Evolutionary conservation across 2,329 filamentous ascomycete genomes (phyloP).

Genomic region (Biscogniauxia mediterranea): DNA sequence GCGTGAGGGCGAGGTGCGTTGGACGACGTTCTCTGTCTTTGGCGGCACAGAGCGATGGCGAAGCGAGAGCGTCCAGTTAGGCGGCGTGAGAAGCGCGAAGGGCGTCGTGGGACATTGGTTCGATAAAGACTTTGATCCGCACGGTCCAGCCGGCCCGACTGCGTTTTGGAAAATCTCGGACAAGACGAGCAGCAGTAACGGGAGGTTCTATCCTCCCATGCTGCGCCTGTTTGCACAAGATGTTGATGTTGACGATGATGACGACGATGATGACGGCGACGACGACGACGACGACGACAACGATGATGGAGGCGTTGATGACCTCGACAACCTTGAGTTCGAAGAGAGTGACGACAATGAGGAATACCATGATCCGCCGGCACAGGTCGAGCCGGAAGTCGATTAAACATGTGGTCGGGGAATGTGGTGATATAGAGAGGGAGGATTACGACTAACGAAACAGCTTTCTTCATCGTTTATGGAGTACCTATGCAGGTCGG

Average conservation of each 20-base stretch:
- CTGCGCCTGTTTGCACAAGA: neutral
- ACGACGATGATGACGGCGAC: neutral
- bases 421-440: neutral
- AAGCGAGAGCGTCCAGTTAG: slow-evolving; percentile 74
- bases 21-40: slow-evolving; percentile 67
- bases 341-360: neutral
- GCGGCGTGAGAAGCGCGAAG: slow-evolving; percentile 61
- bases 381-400: neutral
- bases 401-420: neutral
- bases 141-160: slow-evolving; percentile 71
- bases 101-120: slow-evolving; percentile 78
- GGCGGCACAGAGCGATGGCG: slow-evolving; percentile 69
- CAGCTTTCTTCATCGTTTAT: neutral
- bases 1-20: slow-evolving; percentile 67
- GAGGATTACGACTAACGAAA: neutral
- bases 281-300: neutral
- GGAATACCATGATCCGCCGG: neutral
- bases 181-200: slow-evolving; percentile 16
- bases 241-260: neutral
- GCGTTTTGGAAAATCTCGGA: slow-evolving; percentile 76
- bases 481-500: too few species aligned
- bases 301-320: neutral
- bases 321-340: neutral
- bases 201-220: neutral
- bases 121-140: slow-evolving; percentile 66